Evolutionary conservation across 768 basidiomycete genomes (phyloP), one percentile per base, ranked within the genome.

Genomic region (Boletus tomentosulus): DNA sequence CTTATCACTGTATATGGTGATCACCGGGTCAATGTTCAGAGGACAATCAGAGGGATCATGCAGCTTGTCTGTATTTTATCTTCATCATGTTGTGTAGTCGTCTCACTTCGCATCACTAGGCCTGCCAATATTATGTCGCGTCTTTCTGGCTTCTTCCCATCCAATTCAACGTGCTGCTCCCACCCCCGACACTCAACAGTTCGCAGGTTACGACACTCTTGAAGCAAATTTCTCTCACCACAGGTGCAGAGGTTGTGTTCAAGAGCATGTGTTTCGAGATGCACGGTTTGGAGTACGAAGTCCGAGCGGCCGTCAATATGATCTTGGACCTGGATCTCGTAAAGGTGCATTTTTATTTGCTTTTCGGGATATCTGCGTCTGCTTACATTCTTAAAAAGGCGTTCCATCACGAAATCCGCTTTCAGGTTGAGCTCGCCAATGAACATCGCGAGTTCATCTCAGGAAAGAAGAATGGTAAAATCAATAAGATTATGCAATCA

Each of bases 381-480:
- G 4, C 34, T 61, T 12, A 41, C 28, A 30, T 48, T 1, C 38
- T 2, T 41, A 9, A 16, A 51, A 48, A 95, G 93, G 76, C 84
- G 37, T 98, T 95, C 77, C 92, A 97, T 62, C 94, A 95, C 65
- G 96, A 99, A 74, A 92, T 98, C 58, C 89, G 93, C 46, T 98
- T 98, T 76, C 95, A 98, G 72, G 92, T 98, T 51, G 97, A 99
- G 72, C 82, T 98, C 6, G 89, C 94, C 41, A 96, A 96, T 69
- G 97, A 99, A 69, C 95, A 98, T 62, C 86, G 95, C 55, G 96
- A 99, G 62, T 99, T 98, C 74, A 97, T 99, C 71, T 91, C 89
- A 53, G 96, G 96, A 42, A 99, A 99, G 79, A 98, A 98, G 79
- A 98, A 98, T 65, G 96, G 96, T 54, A 99, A 99, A 74, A 92